Conservation (phyloP, 148 eudicot species). For the Vaccinium macrocarpon region DNA sequence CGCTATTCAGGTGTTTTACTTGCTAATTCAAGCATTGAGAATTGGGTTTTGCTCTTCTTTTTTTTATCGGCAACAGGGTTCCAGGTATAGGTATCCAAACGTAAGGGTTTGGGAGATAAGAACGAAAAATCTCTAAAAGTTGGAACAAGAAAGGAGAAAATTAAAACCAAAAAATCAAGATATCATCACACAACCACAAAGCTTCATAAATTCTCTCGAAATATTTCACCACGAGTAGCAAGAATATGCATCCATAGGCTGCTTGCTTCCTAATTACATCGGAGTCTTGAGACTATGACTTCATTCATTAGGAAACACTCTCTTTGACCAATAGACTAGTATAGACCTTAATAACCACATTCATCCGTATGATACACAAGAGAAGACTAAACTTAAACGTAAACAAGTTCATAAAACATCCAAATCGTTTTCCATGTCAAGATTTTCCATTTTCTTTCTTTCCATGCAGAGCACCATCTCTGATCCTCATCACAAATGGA, state of each 20-base stretch:
- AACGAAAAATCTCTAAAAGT: background rate
- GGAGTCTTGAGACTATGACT: background rate
- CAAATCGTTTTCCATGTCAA: background rate
- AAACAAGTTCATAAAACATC: background rate
- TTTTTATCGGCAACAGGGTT: background rate
- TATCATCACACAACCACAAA: background rate
- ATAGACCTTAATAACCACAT: background rate
- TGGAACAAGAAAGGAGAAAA: background rate
- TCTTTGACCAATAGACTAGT: background rate
- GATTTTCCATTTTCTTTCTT: background rate
- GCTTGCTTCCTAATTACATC: background rate
- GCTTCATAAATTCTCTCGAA: background rate
- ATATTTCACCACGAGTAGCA: background rate
- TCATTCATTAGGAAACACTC: background rate
- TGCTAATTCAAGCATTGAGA: constrained; percentile 1
- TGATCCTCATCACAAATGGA: background rate
- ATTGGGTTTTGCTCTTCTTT: background rate
- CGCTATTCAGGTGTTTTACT: background rate
- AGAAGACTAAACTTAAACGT: background rate
- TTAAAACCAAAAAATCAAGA: background rate
- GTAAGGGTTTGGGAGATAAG: background rate
- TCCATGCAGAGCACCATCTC: background rate
- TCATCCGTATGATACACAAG: background rate
- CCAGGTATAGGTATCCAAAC: background rate
- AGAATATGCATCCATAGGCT: background rate